Evolutionary conservation across 2,329 filamentous ascomycete genomes (phyloP).

Genomic region (Chrysoporthe austroafricana): DNA sequence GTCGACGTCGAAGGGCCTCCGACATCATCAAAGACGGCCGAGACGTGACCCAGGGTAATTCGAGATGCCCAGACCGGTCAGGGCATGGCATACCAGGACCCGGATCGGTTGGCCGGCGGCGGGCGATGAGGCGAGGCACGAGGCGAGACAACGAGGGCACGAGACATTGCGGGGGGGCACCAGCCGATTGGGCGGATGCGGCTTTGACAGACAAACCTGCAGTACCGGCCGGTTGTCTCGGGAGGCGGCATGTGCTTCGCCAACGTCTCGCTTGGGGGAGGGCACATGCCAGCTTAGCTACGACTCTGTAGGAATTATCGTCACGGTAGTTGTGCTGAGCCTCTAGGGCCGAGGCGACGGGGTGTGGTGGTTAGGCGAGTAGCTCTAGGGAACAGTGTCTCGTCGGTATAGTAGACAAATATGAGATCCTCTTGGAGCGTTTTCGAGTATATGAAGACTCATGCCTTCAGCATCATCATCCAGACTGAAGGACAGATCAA

Average conservation of each 20-base stretch:
- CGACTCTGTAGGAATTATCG: not conserved
- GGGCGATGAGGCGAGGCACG: not conserved
- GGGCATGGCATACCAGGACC: not conserved
- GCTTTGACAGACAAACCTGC: constrained; percentile 23
- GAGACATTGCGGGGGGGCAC: not conserved
- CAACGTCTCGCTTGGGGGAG: constrained; percentile 25
- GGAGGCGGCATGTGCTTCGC: constrained; percentile 19
- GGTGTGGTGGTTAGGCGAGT: not conserved
- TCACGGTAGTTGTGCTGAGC: not conserved
- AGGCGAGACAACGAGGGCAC: not conserved
- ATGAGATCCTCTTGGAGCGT: too few relatives aligned
- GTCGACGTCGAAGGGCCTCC: not conserved
- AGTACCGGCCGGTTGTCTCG: constrained; percentile 20
- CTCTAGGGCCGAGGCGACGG: not conserved
- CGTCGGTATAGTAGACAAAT: too few relatives aligned
- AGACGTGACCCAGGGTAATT: constrained; percentile 23
- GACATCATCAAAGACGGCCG: constrained; percentile 17
- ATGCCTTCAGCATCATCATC: not conserved
- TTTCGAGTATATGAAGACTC: not conserved
- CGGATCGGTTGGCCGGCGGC: not conserved
- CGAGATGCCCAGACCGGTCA: not conserved
- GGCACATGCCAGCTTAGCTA: not conserved
- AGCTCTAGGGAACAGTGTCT: not conserved
- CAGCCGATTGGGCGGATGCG: constrained; percentile 21
- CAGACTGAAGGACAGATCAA: not conserved